Evolutionary conservation across 306 rosid species (phyloP).

Genomic region (Sicyos edulis): DNA sequence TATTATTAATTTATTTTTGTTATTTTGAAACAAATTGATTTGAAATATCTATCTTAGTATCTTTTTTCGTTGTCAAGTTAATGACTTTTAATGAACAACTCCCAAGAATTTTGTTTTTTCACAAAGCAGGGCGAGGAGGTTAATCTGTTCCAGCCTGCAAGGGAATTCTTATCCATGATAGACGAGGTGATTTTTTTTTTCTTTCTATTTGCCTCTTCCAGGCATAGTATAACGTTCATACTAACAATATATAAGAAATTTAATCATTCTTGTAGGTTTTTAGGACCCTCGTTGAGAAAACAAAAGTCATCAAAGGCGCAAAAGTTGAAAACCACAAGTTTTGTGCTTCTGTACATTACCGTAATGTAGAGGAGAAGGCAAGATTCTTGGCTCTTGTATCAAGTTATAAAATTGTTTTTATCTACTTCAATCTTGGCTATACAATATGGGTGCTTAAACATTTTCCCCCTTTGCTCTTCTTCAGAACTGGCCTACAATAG

Average conservation of each 20-base stretch:
- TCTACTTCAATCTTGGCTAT: neutral
- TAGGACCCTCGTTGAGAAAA: constrained; percentile 66
- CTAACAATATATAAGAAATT: neutral
- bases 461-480: neutral
- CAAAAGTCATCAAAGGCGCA: constrained; percentile 63
- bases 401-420: neutral
- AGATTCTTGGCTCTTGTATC: neutral
- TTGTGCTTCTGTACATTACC: constrained; percentile 93
- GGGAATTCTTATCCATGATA: constrained; percentile 72
- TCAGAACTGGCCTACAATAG: constrained; percentile 79
- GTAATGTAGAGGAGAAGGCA: constrained; percentile 84
- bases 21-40: neutral
- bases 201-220: neutral
- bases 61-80: neutral
- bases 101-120: constrained; percentile 14
- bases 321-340: constrained; percentile 90
- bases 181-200: constrained; percentile 48
- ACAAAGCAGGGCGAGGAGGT: constrained; percentile 59
- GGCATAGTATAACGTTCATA: neutral
- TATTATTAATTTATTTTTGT: neutral
- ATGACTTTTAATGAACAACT: neutral
- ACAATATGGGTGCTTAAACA: neutral
- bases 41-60: neutral
- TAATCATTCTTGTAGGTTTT: constrained; percentile 47
- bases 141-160: constrained; percentile 87